Evolutionary conservation across 75 land plant genomes (phyloP).

Genomic region (Larix kaempferi): DNA sequence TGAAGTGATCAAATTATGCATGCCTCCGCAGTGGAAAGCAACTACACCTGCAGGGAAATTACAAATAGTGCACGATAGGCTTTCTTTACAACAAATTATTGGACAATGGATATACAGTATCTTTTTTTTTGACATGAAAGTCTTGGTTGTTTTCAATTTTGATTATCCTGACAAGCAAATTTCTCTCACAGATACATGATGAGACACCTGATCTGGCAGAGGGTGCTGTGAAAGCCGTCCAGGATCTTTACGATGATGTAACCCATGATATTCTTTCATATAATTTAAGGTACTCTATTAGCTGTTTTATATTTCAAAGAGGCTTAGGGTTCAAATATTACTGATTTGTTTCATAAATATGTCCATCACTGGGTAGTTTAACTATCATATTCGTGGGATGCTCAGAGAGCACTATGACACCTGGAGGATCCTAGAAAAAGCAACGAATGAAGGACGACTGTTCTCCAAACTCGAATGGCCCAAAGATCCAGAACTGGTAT

Average conservation of each 20-base stretch:
- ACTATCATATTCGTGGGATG: neutral
- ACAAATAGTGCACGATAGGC: neutral
- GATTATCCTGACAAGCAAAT: neutral
- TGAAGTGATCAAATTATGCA: too few species aligned
- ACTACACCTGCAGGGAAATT: neutral
- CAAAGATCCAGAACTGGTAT: constrained; percentile 53
- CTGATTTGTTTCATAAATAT: neutral
- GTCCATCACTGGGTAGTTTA: neutral
- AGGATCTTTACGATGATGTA: constrained; percentile 81
- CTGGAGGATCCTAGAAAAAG: constrained; percentile 47
- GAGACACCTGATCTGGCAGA: constrained; percentile 48
- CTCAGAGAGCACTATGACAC: constrained; percentile 44
- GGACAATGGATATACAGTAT: neutral
- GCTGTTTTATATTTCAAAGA: neutral
- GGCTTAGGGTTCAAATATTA: neutral
- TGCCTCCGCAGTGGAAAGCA: too few species aligned
- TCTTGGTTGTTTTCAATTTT: neutral
- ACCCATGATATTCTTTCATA: constrained; percentile 62
- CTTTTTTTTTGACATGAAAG: neutral
- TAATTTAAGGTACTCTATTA: constrained; percentile 50
- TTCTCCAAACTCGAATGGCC: constrained; percentile 81
- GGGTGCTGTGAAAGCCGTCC: constrained; percentile 74
- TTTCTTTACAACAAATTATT: neutral
- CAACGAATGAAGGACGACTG: constrained; percentile 59
- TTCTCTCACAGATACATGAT: constrained; percentile 38